Conservation (phyloP, 106 monocot species). For the Xerophyta viscosa region DNA sequence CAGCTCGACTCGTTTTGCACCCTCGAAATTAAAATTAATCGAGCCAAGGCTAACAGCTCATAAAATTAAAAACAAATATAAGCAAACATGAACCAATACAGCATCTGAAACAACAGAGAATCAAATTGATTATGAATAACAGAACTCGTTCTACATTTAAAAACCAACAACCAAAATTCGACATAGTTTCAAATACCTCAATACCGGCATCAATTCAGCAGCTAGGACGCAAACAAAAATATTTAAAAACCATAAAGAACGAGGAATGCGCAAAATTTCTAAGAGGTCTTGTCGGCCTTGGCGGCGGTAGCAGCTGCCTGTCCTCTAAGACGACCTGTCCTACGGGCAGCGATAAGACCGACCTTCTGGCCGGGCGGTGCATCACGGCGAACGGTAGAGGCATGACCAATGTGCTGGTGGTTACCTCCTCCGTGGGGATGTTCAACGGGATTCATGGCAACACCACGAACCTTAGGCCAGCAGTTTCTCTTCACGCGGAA, state of each 20-base stretch:
- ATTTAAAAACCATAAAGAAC: not conserved
- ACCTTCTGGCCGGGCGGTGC: constrained; percentile 10
- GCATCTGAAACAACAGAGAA: too few species aligned
- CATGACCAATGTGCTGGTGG: constrained; percentile 17
- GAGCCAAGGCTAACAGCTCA: too few species aligned
- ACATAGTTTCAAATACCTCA: too few species aligned
- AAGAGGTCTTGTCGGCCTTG: constrained; percentile 9
- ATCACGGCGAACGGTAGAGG: constrained; percentile 4
- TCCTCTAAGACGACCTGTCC: constrained; percentile 13
- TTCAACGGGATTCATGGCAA: constrained; percentile 21
- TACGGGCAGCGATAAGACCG: constrained; percentile 18
- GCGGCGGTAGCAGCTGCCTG: constrained; percentile 13
- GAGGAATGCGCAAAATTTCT: not conserved
- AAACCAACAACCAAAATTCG: too few species aligned
- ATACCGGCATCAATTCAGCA: too few species aligned
- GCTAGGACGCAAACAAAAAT: not conserved
- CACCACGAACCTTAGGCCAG: constrained; percentile 24
- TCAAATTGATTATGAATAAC: too few species aligned
- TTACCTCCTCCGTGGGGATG: constrained; percentile 22
- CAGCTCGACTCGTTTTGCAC: too few species aligned
- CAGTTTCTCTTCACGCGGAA: constrained; percentile 28
- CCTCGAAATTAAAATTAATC: too few species aligned
- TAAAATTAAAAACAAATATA: too few species aligned
- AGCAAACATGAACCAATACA: too few species aligned
- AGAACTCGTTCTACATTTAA: too few species aligned